Evolutionary conservation across 345 rosid species (phyloP).

Genomic region (Camelina laxa): DNA sequence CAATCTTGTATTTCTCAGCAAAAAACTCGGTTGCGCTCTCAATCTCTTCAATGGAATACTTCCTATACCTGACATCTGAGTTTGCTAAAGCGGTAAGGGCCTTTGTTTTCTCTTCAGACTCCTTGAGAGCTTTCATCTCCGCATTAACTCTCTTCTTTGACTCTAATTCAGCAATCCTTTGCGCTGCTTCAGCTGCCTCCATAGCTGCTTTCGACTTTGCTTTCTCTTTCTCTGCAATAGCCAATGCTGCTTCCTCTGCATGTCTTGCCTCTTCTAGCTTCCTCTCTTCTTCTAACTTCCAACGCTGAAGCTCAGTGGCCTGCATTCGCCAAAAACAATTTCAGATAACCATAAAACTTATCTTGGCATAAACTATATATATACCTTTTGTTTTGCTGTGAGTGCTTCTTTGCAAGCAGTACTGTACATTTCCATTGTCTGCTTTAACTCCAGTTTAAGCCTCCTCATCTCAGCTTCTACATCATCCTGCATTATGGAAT

Average conservation of each 20-base stretch:
- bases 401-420: constrained; percentile 97
- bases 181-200: constrained; percentile 91
- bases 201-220: constrained; percentile 86
- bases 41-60: constrained; percentile 79
- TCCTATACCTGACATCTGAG: constrained; percentile 70
- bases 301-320: constrained; percentile 82
- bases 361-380: background rate
- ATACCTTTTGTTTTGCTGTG: constrained; percentile 82
- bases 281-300: constrained; percentile 85
- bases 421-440: constrained; percentile 95
- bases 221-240: constrained; percentile 81
- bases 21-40: constrained; percentile 81
- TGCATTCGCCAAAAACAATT: constrained; percentile 30
- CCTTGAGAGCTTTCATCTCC: constrained; percentile 79
- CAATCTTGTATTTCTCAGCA: constrained; percentile 66
- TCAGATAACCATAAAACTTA: constrained; percentile 2
- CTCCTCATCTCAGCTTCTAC: constrained; percentile 92
- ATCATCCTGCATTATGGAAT: constrained; percentile 61
- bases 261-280: constrained; percentile 72
- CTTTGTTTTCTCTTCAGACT: constrained; percentile 76
- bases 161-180: constrained; percentile 81
- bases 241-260: constrained; percentile 80
- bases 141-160: constrained; percentile 73
- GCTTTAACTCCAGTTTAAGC: constrained; percentile 84
- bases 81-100: constrained; percentile 64